Percentiles rank a stretch among this genome's conserved stretches.
Conservation (phyloP, 1,284 basidiomycete genomes). For the Ustilago hordei region DNA sequence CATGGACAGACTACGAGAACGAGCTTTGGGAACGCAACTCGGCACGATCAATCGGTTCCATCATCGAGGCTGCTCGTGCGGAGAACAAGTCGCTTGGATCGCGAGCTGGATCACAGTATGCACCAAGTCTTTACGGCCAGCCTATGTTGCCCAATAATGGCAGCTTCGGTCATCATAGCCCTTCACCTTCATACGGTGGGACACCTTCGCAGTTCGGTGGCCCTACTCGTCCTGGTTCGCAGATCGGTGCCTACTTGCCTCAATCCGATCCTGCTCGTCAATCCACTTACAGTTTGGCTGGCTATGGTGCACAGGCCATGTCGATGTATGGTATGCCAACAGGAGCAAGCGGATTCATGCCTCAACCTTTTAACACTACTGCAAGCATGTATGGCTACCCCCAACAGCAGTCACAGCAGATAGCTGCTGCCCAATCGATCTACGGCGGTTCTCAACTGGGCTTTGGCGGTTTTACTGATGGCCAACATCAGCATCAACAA, state of each 20-base stretch:
- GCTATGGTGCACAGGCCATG: slow-evolving; percentile 57
- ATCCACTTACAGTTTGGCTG: slow-evolving; percentile 52
- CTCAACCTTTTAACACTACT: slow-evolving; percentile 46
- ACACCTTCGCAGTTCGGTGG: slow-evolving; percentile 46
- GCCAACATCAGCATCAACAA: slow-evolving; percentile 15
- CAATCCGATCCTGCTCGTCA: slow-evolving; percentile 45
- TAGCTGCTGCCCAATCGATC: slow-evolving; percentile 33
- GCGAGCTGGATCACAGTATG: slow-evolving; percentile 56
- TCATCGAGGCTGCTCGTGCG: slow-evolving; percentile 56
- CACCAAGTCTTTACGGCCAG: slow-evolving; percentile 55
- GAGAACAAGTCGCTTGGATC: slow-evolving; percentile 57
- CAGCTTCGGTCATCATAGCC: slow-evolving; percentile 57
- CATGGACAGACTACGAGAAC: slow-evolving; percentile 83
- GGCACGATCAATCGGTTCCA: slow-evolving; percentile 54
- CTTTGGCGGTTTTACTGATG: slow-evolving; percentile 20
- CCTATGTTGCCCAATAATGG: slow-evolving; percentile 42
- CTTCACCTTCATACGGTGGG: slow-evolving; percentile 52
- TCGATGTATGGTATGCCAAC: slow-evolving; percentile 53
- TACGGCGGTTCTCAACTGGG: slow-evolving; percentile 51
- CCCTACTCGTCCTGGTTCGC: slow-evolving; percentile 32
- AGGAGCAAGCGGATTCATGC: slow-evolving; percentile 44
- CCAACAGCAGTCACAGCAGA: slow-evolving; percentile 14
- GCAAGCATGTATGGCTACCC: slow-evolving; percentile 48
- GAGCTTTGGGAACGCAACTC: slow-evolving; percentile 61
- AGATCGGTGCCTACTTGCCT: slow-evolving; percentile 50